A percentile compares a stretch with the other conserved stretches of the same genome.
Evolutionary conservation across 2,329 filamentous ascomycete genomes (phyloP).

Genomic region (Colletotrichum spaethianum): DNA sequence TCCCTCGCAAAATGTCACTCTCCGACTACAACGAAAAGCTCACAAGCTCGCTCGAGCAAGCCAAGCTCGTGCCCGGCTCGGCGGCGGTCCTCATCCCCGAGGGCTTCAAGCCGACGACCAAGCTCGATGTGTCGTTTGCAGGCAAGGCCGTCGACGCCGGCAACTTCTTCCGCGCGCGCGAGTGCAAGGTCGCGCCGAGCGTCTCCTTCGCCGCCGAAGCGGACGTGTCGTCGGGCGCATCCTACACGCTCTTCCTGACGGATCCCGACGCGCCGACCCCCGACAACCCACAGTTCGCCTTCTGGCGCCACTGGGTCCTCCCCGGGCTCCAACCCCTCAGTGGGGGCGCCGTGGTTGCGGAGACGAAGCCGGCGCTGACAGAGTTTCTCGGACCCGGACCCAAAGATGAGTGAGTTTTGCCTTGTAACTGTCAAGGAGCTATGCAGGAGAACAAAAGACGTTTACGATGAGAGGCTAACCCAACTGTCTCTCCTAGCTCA

Average conservation of each 20-base stretch:
- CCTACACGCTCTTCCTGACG: conserved; percentile 64
- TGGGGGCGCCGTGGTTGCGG: conserved; percentile 44
- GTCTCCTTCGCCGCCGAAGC: conserved; percentile 54
- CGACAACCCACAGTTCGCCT: conserved; percentile 67
- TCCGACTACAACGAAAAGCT: conserved; percentile 45
- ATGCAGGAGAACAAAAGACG: no score
- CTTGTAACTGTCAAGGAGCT: neutral
- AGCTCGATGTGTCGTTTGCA: conserved; percentile 55
- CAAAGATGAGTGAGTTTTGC: conserved; percentile 59
- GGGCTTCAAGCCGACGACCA: conserved; percentile 58
- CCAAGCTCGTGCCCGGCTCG: conserved; percentile 57
- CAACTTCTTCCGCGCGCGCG: conserved; percentile 56
- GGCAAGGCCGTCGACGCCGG: conserved; percentile 53
- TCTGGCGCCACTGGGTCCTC: conserved; percentile 69
- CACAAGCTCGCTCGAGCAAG: conserved; percentile 51
- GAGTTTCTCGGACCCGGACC: conserved; percentile 61
- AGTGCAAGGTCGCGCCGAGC: conserved; percentile 54
- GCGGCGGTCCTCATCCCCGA: conserved; percentile 57
- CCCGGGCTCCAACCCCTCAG: conserved; percentile 54
- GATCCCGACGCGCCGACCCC: conserved; percentile 70
- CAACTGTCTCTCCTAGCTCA: conserved; percentile 50
- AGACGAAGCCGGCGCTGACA: conserved; percentile 54
- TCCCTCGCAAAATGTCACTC: conserved; percentile 22
- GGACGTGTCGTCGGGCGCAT: conserved; percentile 47
- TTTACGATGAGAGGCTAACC: neutral